Conservation (phyloP, 108 stramenopile species). For the Aurantiochytrium sp. region DNA sequence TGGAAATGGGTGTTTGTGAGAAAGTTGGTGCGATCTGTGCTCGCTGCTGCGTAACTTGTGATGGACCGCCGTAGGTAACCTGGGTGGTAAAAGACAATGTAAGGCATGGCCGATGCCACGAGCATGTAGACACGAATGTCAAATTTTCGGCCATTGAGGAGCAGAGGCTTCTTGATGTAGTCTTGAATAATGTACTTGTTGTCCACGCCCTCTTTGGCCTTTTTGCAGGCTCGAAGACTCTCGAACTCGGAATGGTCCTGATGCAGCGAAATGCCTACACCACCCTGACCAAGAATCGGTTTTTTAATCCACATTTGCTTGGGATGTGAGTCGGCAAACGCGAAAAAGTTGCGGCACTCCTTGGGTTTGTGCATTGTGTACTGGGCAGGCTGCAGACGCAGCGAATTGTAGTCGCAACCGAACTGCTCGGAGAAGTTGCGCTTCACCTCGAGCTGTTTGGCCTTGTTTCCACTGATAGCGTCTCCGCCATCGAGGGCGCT, state of each 20-base stretch:
- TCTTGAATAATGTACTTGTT: slow-evolving; percentile 38
- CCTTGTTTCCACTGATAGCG: slow-evolving; percentile 2
- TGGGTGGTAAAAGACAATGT: slow-evolving; percentile 16
- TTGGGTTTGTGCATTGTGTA: slow-evolving; percentile 13
- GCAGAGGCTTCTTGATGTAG: slow-evolving; percentile 43
- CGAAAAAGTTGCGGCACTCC: background rate
- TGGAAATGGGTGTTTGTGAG: slow-evolving; percentile 1
- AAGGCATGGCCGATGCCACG: slow-evolving; percentile 40
- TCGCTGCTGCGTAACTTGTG: background rate
- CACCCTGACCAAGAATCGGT: background rate
- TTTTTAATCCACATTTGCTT: slow-evolving; percentile 7
- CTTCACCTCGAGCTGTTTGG: slow-evolving; percentile 15
- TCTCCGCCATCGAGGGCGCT: slow-evolving; percentile 15
- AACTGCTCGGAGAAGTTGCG: slow-evolving; percentile 6
- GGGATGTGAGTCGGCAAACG: background rate
- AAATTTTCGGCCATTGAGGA: slow-evolving; percentile 47
- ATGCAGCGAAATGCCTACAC: background rate
- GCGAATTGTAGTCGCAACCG: slow-evolving; percentile 1
- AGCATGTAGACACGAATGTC: slow-evolving; percentile 56
- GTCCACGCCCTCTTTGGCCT: background rate
- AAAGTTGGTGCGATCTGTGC: background rate
- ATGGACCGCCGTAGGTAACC: slow-evolving; percentile 6
- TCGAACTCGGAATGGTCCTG: background rate
- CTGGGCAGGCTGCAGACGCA: slow-evolving; percentile 5
- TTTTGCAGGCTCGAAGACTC: slow-evolving; percentile 6